Evolutionary conservation across 306 rosid genomes (phyloP), one percentile per base, ranked within the genome.

Genomic region (Echinosophora koreensis): DNA sequence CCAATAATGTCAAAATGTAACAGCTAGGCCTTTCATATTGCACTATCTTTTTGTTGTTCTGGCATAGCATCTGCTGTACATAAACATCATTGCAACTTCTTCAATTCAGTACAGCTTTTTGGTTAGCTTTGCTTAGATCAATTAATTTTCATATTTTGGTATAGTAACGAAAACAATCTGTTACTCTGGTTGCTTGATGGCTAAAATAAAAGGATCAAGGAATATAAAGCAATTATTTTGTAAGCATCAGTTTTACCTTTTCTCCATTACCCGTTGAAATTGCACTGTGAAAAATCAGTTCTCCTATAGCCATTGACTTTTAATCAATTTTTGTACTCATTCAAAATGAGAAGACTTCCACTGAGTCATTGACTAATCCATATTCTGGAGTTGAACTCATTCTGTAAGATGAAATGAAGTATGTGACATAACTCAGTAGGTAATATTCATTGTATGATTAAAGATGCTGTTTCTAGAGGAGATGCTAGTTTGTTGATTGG

Each of bases 91-190:
- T 1, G 41, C 55, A 50, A 47, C 57, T 10, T 39, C 46, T 63
- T 28, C 73, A 22, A 35, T 59, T 78, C 62, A 69, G 77, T 14
- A 50, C 38, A 14, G 14, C 12, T 37, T 34, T 17, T 44, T 5
- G 18, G 13, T 16, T 3, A 42, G 59, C 17, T 50, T 69, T 22
- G 60, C 14, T 32, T 69, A 8, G 32, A 15, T 49, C 6, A 69
- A 51, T 7, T 32, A 3, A 56, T 5, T 10, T 38, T 2, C 47
- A 34, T 34, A 51, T 14, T 32, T 66, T 14, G 13, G 55, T 30
- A n/a, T 11, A 38, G 57, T 14, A 11, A 44, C 15, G 3, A 66
- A 6, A 27, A 22, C 38, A 42, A 49, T 49, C 16, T 13, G 54
- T n/a, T 13, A 4, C 15, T 11, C 54, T 3, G 54, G 16, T 49